These are phyloP conservation scores for Gloeopeniophorella convolvens DNA, from an alignment of 768 basidiomycete species.

Conservation along the genomic window DNA sequence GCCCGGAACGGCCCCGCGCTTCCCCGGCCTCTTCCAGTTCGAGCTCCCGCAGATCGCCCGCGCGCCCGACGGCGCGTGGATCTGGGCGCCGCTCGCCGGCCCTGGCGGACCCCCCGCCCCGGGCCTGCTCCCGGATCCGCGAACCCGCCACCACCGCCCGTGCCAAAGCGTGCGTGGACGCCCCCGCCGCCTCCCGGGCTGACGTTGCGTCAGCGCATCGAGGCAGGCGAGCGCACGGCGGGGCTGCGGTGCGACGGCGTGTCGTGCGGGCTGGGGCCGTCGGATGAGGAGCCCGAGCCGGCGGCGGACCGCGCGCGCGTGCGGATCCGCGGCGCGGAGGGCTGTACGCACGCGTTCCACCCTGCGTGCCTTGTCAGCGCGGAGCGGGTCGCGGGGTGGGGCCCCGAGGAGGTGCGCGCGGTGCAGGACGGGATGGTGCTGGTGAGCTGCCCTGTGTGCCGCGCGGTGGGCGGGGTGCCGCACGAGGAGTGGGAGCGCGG, in stretches of 20 bases:
- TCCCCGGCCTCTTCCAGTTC: constrained; percentile 16
- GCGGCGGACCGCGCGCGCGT: constrained; percentile 32
- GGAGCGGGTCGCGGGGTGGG: constrained; percentile 59
- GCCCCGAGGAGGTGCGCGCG: constrained; percentile 35
- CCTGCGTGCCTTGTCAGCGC: constrained; percentile 62
- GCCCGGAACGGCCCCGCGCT: constrained; percentile 9
- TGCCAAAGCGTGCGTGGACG: constrained; percentile 46
- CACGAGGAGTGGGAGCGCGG: constrained; percentile 57
- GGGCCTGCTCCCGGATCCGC: constrained; percentile 18
- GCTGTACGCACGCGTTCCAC: constrained; percentile 68
- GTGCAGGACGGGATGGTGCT: constrained; percentile 38
- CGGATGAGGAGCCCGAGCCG: constrained; percentile 59
- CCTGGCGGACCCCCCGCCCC: no score
- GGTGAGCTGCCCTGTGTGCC: constrained; percentile 71
- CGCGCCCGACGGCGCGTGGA: constrained; percentile 11
- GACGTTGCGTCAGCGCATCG: constrained; percentile 67
- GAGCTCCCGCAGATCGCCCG: constrained; percentile 15
- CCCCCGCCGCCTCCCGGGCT: constrained; percentile 59
- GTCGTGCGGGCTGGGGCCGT: constrained; percentile 69
- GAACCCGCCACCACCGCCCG: constrained; percentile 25
- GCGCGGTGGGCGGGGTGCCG: constrained; percentile 53
- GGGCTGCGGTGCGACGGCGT: constrained; percentile 68
- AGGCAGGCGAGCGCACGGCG: constrained; percentile 63
- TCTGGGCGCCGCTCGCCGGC: constrained; percentile 14
- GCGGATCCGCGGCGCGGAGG: constrained; percentile 29